phyloP scores from a whole-genome alignment of 192 early-diverging fungal species.

The Entomortierella parvispora region DNA sequence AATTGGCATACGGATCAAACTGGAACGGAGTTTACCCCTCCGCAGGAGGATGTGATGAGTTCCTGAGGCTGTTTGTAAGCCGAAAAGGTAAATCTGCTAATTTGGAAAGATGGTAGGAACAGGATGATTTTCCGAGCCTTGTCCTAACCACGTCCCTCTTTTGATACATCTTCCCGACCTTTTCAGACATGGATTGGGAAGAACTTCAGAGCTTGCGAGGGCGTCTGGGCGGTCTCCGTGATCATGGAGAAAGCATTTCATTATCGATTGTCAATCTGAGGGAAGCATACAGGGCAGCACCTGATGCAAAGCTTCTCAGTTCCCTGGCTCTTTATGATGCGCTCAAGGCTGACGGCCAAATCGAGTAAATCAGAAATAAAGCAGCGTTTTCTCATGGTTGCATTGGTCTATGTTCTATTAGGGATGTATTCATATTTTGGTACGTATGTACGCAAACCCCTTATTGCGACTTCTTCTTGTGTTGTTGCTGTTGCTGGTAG shows the following conservation, averaged over 20 bases:
- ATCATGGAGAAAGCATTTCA: slow-evolving; percentile 82
- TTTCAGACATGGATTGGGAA: slow-evolving; percentile 39
- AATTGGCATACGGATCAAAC: slow-evolving; percentile 57
- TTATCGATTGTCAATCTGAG: slow-evolving; percentile 71
- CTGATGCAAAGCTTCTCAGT: slow-evolving; percentile 78
- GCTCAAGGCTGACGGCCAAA: slow-evolving; percentile 53
- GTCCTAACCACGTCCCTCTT: too few relatives aligned
- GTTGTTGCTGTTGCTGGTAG: too few relatives aligned
- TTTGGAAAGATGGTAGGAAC: too few relatives aligned
- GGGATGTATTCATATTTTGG: too few relatives aligned
- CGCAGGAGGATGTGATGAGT: slow-evolving; percentile 86
- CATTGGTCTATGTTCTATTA: too few relatives aligned
- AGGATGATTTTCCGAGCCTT: too few relatives aligned
- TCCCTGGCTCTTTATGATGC: slow-evolving; percentile 71
- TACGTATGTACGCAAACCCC: too few relatives aligned
- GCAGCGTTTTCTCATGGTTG: too few relatives aligned
- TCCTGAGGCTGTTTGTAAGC: slow-evolving; percentile 75
- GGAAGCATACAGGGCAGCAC: slow-evolving; percentile 70
- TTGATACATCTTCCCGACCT: too few relatives aligned
- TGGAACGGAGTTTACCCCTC: slow-evolving; percentile 74
- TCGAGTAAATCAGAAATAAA: slow-evolving; percentile 3
- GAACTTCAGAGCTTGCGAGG: slow-evolving; percentile 71
- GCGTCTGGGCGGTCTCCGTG: slow-evolving; percentile 72
- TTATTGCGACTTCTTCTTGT: too few relatives aligned
- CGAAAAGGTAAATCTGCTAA: slow-evolving; percentile 53